Conservation (phyloP, 2,329 filamentous ascomycete species). For the Fusarium pseudocircinatum region DNA sequence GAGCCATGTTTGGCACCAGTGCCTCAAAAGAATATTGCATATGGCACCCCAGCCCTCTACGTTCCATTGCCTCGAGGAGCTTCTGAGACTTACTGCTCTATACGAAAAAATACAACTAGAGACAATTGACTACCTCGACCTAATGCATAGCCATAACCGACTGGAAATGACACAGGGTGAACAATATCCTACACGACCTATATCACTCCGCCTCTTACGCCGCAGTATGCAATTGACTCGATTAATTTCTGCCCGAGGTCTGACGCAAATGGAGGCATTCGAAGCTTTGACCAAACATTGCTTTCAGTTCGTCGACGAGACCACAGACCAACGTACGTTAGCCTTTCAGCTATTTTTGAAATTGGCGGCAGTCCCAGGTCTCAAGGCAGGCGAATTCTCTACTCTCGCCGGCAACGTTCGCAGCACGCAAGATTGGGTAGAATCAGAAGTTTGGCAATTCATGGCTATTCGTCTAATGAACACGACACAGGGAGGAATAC, state of each 20-base stretch:
- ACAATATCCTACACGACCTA: neutral
- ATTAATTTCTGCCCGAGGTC: neutral
- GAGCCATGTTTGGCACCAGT: slow-evolving; percentile 21
- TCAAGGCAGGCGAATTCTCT: neutral
- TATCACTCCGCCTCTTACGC: slow-evolving; percentile 6
- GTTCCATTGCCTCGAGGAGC: slow-evolving; percentile 20
- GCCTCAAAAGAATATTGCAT: slow-evolving; percentile 8
- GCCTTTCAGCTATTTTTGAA: slow-evolving; percentile 23
- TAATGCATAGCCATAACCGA: slow-evolving; percentile 10
- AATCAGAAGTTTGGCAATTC: slow-evolving; percentile 15
- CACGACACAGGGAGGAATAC: neutral
- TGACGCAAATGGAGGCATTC: neutral
- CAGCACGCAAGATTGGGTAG: neutral
- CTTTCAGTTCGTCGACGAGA: neutral
- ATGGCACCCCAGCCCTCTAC: slow-evolving; percentile 24
- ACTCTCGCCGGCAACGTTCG: neutral
- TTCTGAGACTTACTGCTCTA: slow-evolving; percentile 5
- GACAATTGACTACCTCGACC: neutral
- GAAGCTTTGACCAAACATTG: slow-evolving; percentile 13
- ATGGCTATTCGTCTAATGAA: slow-evolving; percentile 17
- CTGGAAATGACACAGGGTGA: neutral
- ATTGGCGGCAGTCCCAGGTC: neutral
- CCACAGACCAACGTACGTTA: slow-evolving; percentile 3
- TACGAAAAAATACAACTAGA: slow-evolving; percentile 5
- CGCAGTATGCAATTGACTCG: slow-evolving; percentile 16